These are phyloP conservation scores for Epithemia pelagica DNA, from an alignment of 108 stramenopile species.

Conservation along the genomic window DNA sequence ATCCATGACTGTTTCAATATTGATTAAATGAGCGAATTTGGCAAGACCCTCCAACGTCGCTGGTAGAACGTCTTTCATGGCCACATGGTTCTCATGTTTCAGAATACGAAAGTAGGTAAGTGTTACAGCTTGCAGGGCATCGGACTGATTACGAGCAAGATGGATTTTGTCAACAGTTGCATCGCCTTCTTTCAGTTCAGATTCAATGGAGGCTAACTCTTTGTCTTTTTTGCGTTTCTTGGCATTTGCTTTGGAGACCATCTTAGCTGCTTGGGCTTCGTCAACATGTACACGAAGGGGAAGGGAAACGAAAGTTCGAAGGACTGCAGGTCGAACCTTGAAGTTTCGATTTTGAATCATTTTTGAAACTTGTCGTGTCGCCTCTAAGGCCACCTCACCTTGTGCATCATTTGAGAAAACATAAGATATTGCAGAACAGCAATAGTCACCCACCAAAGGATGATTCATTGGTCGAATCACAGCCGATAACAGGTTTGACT, in stretches of 20 bases:
- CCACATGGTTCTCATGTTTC: slow-evolving; percentile 39
- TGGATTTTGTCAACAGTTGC: slow-evolving; percentile 71
- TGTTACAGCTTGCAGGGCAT: slow-evolving; percentile 66
- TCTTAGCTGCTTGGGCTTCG: slow-evolving; percentile 77
- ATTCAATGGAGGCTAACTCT: slow-evolving; percentile 63
- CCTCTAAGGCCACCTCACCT: slow-evolving; percentile 78
- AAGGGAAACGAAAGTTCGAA: slow-evolving; percentile 58
- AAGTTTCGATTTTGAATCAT: slow-evolving; percentile 53
- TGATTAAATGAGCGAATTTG: slow-evolving; percentile 83
- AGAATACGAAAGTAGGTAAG: slow-evolving; percentile 82
- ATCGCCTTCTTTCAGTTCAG: slow-evolving; percentile 72
- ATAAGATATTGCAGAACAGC: slow-evolving; percentile 50
- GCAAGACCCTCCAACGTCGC: slow-evolving; percentile 74
- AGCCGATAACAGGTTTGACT: slow-evolving; percentile 59
- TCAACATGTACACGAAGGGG: slow-evolving; percentile 78
- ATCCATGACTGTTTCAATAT: slow-evolving; percentile 74
- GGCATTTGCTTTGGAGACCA: slow-evolving; percentile 50
- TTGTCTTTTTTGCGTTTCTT: slow-evolving; percentile 63
- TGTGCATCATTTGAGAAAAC: slow-evolving; percentile 66
- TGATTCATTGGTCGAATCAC: slow-evolving; percentile 64
- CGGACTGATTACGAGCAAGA: slow-evolving; percentile 64
- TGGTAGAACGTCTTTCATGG: slow-evolving; percentile 44
- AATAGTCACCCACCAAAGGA: slow-evolving; percentile 51
- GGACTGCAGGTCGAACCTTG: slow-evolving; percentile 47
- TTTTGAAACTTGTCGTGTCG: slow-evolving; percentile 62